Evolutionary conservation across 352 stramenopile species (phyloP), one percentile per base, ranked within the genome.

Genomic region (Pythium graminicola): DNA sequence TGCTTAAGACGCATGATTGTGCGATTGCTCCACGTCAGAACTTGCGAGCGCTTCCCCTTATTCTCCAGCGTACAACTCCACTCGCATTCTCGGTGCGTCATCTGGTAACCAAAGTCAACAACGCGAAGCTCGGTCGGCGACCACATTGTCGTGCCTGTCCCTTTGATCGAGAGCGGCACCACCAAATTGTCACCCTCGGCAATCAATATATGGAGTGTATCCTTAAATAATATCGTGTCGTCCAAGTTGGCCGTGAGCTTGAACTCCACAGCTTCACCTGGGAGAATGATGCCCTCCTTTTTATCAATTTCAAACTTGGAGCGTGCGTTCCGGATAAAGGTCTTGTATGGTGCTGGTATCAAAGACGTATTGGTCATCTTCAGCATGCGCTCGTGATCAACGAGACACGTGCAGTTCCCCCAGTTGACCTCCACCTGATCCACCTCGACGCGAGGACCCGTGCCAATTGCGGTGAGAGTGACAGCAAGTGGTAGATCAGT

Each of bases 1-100:
- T 57, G 48, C 44, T 70, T 62, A 0, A 39, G 39, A 0, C 60
- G 51, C 22, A 63, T 50, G 3, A 56, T 35, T 36, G 67, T 79
- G 46, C 40, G 73, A 57, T 98, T 98, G 22, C 92, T 68, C 94
- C 93, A 98, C 19, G 82, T 93, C 27, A 98, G 67, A 5, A 88
- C 62, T 56, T 98, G 94, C 6, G 87, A 66, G 1, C 93, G 81
- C 29, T 96, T 93, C 17, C 94, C 94, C 47, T 96, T 96, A 73
- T 98, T 98, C 53, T 98, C 93, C 6, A 98, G 73, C 2, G 93
- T 95, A 50, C 96, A 97, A 32, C 80, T 89, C 73, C 86, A 94
- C 56, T 97, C 80, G 58, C 88, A 97, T 56, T 81, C 65, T 28
- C 67, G 72, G 48, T 70, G 86, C 1, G 91, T 98, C 72, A 98